Base-by-base conservation (phyloP, 495 filamentous ascomycete species). In the Hypoxylon subgilvum region DNA sequence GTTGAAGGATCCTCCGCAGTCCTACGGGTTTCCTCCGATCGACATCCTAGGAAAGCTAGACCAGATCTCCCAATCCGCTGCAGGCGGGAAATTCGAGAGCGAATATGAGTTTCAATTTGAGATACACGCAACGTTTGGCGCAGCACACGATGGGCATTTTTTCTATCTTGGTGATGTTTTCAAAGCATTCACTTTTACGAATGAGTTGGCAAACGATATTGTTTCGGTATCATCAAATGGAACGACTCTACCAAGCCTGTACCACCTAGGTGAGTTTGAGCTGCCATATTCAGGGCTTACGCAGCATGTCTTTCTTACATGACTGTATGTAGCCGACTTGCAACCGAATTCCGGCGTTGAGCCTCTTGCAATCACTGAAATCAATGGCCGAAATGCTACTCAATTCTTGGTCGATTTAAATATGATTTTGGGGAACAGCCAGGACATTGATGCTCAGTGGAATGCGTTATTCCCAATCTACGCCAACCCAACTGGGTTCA, bases 51-150 rank as follows among this genome's bases (percentile, higher is more conserved):
- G 57, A n/a, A 67, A 65, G 1, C 60, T 79, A 3, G 70, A 76
- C 46, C 52, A 58, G 4, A 75, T 80, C 45, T 34, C 54, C 6
- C 44, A 43, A 4, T 71, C 47, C 5, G 64, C 57, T 10, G 38
- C 43, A 9, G 42, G 44, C n/a, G 71, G 69, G 6, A 57, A 45
- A 9, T 84, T 73, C 52, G 63, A 52, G 12, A 80, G 70, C 40
- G 79, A 84, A 54, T 82, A 75, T 48, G 76, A 83, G 4, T 81
- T 83, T 57, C 78, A 82, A 18, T 36, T 74, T 6, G 75, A 76
- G 6, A 67, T 83, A 12, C 56, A 62, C 18, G 46, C 67, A 6
- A 65, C 79, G 4, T 59, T 81, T n/a, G 35, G 43, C 5, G 71
- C 73, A 0, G 79, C 79, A 0, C 71, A 83, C 49, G 80, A 84